Evolutionary conservation across 1,284 basidiomycete species (phyloP), one percentile per base, ranked within the genome.

Genomic region (Boletus smithii): DNA sequence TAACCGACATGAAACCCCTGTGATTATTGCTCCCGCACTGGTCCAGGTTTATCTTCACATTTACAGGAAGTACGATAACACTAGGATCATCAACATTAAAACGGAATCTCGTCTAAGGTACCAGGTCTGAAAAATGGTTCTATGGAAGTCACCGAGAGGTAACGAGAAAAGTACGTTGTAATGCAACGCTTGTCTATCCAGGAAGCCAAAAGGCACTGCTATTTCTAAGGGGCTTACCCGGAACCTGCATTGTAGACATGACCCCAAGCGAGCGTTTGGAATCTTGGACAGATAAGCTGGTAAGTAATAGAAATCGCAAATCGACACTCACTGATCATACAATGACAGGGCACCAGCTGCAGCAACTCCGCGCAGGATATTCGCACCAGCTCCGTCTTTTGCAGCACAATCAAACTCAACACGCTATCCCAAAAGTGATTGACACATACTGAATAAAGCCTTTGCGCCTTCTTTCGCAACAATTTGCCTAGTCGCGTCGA

Each of bases 271-370:
- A 73, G 50, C 18, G 64, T 66, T 52, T 76, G 74, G 62, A 76
- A 71, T 51, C 70, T 73, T 44, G n/a, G 24, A 32, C n/a, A 39
- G 29, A 33, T 56, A 20, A 46, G 45, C 24, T 3, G 7, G 26
- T 37, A 26, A 31, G 37, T 18, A 23, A 7, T 29, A 26, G 27
- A 34, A 26, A 34, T 11, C 6, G 11, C 22, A 26, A 10, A 2
- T 23, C 4, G 24, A 36, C 53, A 71, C 74, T 69, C 75, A 76
- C 74, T 84, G 76, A 71, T 87, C 81, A 62, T 83, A 83, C 42
- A 85, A 67, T 11, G 84, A 80, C 53, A 88, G 69, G 37, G 83
- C 83, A 70, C 83, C 84, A 45, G 85, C 85, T 59, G 80, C 81
- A 49, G 87, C 86, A 50, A 88, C 77, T 66, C 85, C 83, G 66